Conservation (phyloP, 208 protist species). For the Acanthamoeba sp. region DNA sequence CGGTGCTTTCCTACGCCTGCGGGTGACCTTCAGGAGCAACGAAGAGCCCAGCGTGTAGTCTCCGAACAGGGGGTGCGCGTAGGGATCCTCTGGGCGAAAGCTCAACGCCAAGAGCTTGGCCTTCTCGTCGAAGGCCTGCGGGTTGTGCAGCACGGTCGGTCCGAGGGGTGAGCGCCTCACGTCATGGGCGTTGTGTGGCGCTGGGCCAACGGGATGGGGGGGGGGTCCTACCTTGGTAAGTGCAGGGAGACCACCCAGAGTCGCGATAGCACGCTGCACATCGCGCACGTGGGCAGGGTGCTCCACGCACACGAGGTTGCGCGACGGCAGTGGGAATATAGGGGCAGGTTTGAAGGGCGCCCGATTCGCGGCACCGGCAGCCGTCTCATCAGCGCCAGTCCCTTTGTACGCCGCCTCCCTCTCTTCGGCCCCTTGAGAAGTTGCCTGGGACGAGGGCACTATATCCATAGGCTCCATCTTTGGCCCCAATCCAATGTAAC, state of each 20-base stretch:
- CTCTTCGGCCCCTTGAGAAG: no score
- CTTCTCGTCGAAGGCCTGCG: constrained; percentile 33
- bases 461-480: neutral
- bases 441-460: no score
- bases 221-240: neutral
- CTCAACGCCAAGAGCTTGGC: constrained; percentile 63
- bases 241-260: constrained; percentile 23
- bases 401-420: neutral
- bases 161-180: neutral
- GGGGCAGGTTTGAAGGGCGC: constrained; percentile 17
- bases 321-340: neutral
- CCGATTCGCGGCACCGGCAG: no score
- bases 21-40: constrained; percentile 60
- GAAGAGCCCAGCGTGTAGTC: constrained; percentile 62
- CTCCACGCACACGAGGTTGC: constrained; percentile 46
- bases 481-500: neutral
- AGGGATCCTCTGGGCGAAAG: constrained; percentile 68
- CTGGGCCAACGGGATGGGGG: neutral
- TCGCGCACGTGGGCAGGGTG: constrained; percentile 33
- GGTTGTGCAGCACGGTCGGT: no score
- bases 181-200: neutral
- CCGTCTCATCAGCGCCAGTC: neutral
- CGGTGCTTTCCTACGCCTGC: neutral
- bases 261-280: neutral
- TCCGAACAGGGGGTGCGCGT: constrained; percentile 10